A percentile compares a stretch with the other conserved stretches of the same genome.
These are phyloP conservation scores for Epichloe glyceriae DNA, from an alignment of 2,329 filamentous ascomycete species.

Conservation along the genomic window DNA sequence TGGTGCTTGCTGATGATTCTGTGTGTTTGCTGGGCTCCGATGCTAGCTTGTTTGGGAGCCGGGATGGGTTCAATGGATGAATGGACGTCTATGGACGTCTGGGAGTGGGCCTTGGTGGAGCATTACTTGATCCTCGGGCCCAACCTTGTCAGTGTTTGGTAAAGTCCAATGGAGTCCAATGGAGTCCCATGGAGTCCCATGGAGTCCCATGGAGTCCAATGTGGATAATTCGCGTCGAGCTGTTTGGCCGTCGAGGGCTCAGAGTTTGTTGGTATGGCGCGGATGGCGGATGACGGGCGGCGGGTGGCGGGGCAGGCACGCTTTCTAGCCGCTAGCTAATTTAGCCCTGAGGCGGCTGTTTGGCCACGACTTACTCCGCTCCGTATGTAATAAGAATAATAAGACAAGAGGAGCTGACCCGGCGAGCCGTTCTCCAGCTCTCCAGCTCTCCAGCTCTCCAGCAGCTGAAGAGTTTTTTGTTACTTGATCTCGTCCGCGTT, in stretches of 20 bases:
- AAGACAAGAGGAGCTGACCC: neutral
- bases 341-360: neutral
- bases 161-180: too few species aligned
- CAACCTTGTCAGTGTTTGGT: too few species aligned
- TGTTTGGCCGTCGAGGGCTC: neutral
- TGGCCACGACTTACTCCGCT: neutral
- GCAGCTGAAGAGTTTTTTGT: neutral
- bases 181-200: too few species aligned
- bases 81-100: neutral
- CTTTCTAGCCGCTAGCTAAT: neutral
- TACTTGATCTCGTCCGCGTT: neutral
- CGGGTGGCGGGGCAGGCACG: conserved; percentile 1
- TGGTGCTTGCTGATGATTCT: conserved; percentile 2
- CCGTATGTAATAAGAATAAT: too few species aligned
- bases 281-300: neutral
- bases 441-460: neutral
- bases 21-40: neutral
- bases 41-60: neutral
- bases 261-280: neutral
- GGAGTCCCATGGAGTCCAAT: too few species aligned
- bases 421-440: neutral
- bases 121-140: neutral
- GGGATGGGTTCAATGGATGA: neutral
- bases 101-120: neutral
- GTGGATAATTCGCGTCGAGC: neutral